Percentiles rank a stretch among this genome's conserved stretches.
phyloP scores from a whole-genome alignment of 192 early-diverging fungal genomes.

The Ambispora gerdemannii region DNA sequence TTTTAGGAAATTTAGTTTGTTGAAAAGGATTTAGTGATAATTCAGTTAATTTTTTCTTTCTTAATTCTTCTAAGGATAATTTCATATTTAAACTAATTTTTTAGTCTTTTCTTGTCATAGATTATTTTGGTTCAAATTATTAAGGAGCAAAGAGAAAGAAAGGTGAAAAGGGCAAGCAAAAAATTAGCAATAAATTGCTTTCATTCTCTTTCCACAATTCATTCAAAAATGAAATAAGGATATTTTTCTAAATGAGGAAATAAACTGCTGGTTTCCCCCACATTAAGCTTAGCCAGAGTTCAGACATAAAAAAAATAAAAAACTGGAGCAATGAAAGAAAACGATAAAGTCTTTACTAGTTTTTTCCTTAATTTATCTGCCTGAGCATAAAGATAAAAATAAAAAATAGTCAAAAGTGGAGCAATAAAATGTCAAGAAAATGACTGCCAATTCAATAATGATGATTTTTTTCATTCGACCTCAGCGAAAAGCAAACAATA shows the following conservation, averaged over 20 bases:
- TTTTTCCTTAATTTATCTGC: conserved; percentile 10
- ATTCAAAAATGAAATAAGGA: conserved; percentile 9
- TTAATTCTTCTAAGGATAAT: conserved; percentile 8
- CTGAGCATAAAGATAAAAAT: conserved; percentile 1
- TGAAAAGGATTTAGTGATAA: conserved; percentile 3
- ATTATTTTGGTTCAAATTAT: conserved; percentile 7
- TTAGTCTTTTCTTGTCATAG: no score
- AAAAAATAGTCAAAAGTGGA: conserved; percentile 9
- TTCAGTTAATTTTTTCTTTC: conserved; percentile 1
- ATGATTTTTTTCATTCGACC: neutral
- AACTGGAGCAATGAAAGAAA: neutral
- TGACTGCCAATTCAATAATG: neutral
- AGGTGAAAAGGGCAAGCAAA: neutral
- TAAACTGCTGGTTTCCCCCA: neutral
- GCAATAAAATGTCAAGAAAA: conserved; percentile 3
- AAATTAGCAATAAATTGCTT: neutral
- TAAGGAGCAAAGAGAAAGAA: conserved; percentile 4
- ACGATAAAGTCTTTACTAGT: neutral
- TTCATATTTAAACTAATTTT: no score
- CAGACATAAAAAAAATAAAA: conserved; percentile 15
- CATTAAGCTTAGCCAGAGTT: neutral
- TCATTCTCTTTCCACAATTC: neutral
- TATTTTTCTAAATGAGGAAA: neutral
- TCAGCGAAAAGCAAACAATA: neutral
- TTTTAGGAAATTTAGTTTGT: conserved; percentile 5